These are phyloP conservation scores for Silybum marianum DNA, from an alignment of 129 eudicot species.

Conservation along the genomic window DNA sequence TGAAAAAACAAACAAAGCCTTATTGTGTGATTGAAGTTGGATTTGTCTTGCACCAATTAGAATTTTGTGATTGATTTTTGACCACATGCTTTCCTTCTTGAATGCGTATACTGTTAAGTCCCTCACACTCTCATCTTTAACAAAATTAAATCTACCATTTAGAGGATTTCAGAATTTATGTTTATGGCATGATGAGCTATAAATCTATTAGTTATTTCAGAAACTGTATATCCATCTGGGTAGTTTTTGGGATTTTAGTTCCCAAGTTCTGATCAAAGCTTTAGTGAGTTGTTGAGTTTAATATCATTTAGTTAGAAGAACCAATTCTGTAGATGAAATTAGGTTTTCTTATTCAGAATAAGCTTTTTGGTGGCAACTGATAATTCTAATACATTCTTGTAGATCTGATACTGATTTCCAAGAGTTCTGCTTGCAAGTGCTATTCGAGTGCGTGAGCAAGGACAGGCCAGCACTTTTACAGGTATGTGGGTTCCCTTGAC, in stretches of 20 bases:
- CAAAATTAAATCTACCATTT: background rate
- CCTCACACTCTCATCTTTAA: background rate
- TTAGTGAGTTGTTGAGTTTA: background rate
- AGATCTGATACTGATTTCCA: conserved; percentile 82
- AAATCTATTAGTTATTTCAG: background rate
- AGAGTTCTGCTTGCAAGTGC: conserved; percentile 93
- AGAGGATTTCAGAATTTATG: background rate
- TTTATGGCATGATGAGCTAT: background rate
- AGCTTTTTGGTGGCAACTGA: conserved; percentile 4
- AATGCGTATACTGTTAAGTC: no score
- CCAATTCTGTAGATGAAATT: background rate
- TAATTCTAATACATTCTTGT: conserved; percentile 30
- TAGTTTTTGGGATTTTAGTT: background rate
- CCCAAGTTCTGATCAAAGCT: conserved; percentile 9
- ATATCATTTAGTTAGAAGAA: background rate
- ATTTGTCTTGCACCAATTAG: background rate
- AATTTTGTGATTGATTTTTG: background rate
- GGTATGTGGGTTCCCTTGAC: conserved; percentile 39
- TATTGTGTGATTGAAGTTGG: background rate
- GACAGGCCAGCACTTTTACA: conserved; percentile 94
- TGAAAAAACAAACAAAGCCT: no score
- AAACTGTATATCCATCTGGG: background rate
- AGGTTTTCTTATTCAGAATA: background rate
- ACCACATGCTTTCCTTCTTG: no score
- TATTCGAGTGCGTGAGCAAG: conserved; percentile 96